Conservation (phyloP, 352 stramenopile species). For the Plasmopara halstedii region DNA sequence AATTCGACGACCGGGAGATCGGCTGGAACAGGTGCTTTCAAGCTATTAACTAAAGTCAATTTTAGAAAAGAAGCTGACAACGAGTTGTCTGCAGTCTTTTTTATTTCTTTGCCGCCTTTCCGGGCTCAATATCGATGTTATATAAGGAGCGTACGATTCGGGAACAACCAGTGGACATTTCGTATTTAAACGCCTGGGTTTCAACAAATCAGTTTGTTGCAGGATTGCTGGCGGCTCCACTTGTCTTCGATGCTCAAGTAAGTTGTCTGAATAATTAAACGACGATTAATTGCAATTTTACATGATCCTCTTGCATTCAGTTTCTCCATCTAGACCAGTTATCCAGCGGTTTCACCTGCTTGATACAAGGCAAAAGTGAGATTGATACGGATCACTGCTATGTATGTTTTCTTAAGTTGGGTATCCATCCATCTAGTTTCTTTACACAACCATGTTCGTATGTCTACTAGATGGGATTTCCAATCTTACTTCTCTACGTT, state of each 20-base stretch:
- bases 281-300: too few species aligned
- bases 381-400: conserved; percentile 65
- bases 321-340: conserved; percentile 71
- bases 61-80: background rate
- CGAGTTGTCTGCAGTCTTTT: conserved; percentile 35
- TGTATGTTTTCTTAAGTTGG: conserved; percentile 22
- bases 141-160: conserved; percentile 82
- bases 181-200: conserved; percentile 84
- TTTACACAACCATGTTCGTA: background rate
- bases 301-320: too few species aligned
- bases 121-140: conserved; percentile 73
- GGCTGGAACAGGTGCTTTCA: conserved; percentile 79
- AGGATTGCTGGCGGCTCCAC: conserved; percentile 63
- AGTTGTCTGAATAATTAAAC: too few species aligned
- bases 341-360: conserved; percentile 66
- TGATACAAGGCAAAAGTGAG: conserved; percentile 71
- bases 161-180: conserved; percentile 80
- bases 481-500: conserved; percentile 64
- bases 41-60: too few species aligned
- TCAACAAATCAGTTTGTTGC: conserved; percentile 81
- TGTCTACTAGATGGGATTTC: conserved; percentile 44
- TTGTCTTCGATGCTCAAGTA: conserved; percentile 78
- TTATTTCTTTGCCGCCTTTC: conserved; percentile 70
- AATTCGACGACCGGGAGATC: conserved; percentile 62
- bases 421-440: background rate